Evolutionary conservation across 257 asterid genomes (phyloP), one percentile per base, ranked within the genome.

Genomic region (Ilex asprella): DNA sequence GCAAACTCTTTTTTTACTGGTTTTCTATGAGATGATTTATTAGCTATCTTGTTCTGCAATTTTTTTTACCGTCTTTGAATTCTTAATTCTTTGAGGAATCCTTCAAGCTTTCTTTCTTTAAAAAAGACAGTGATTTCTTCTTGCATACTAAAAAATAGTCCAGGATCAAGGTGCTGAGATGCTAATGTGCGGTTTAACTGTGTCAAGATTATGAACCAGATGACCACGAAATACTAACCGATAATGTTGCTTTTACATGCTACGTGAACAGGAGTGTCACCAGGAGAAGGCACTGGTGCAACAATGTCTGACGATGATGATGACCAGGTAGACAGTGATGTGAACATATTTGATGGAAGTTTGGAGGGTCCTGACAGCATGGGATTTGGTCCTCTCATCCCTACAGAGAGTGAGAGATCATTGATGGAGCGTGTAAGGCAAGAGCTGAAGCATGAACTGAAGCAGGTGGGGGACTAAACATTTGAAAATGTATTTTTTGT

Each of bases 391-490:
- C 80, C 86, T 8, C 64, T 80, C 49, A 43, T 82, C 49, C 88
- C 82, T 49, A 76, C 88, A 2, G 88, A 82, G 70, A 79, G 78
- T 49, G 85, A 82, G 60, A 72, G 81, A 59, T 79, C 88, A 27
- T 53, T 82, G 72, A 81, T 84, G 87, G 87, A 84, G 73, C 81
- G 87, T 44, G 87, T 81, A 43, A 81, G 87, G 77, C 87, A 76
- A 61, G 85, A 84, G 76, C 75, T 81, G 39, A 81, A 84, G 67
- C 82, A 78, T 13, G 87, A 84, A 30, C 32, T 80, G 27, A 82
- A 82, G 67, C 78, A 82, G 73, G 85, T 82, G 62, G 39, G 51
- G 16, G 39, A 62, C 12, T 59, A 10, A 2, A 31, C 16, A 51
- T 39, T 14, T 50, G 35, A 16, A 43, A 12, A n/a, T 14, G 5